These are phyloP conservation scores for Centella asiatica DNA, from an alignment of 129 eudicot genomes.

Conservation along the genomic window DNA sequence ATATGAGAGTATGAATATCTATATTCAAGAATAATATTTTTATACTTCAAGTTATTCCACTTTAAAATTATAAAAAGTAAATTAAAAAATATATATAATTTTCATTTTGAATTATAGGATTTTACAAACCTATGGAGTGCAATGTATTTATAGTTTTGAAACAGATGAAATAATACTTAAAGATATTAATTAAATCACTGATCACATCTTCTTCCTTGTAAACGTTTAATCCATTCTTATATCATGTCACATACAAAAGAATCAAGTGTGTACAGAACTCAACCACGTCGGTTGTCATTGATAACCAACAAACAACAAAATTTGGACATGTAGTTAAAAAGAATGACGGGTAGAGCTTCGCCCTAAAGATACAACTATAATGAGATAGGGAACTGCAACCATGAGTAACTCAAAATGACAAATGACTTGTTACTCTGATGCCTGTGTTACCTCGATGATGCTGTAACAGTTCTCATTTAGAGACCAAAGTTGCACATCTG, in stretches of 20 bases:
- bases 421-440: neutral
- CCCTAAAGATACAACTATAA: neutral
- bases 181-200: too few relatives aligned
- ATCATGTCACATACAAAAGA: slow-evolving; percentile 1
- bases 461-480: slow-evolving; percentile 27
- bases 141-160: too few relatives aligned
- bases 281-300: neutral
- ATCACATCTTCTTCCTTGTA: too few relatives aligned
- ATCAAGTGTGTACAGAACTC: slow-evolving; percentile 10
- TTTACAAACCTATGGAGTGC: too few relatives aligned
- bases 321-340: neutral
- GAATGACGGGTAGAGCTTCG: slow-evolving; percentile 1
- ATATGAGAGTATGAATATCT: too few relatives aligned
- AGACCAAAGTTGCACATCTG: slow-evolving; percentile 92
- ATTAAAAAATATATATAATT: too few relatives aligned
- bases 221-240: slow-evolving; percentile 6
- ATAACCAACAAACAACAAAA: slow-evolving; percentile 7
- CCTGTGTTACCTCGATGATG: neutral
- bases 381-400: slow-evolving; percentile 1
- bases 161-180: too few relatives aligned
- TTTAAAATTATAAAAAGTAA: too few relatives aligned
- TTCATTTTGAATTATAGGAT: too few relatives aligned
- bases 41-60: too few relatives aligned
- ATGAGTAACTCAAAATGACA: slow-evolving; percentile 3
- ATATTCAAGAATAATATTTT: too few relatives aligned